phyloP scores from a whole-genome alignment of 192 early-diverging fungal species.

The Podila epicladia region DNA sequence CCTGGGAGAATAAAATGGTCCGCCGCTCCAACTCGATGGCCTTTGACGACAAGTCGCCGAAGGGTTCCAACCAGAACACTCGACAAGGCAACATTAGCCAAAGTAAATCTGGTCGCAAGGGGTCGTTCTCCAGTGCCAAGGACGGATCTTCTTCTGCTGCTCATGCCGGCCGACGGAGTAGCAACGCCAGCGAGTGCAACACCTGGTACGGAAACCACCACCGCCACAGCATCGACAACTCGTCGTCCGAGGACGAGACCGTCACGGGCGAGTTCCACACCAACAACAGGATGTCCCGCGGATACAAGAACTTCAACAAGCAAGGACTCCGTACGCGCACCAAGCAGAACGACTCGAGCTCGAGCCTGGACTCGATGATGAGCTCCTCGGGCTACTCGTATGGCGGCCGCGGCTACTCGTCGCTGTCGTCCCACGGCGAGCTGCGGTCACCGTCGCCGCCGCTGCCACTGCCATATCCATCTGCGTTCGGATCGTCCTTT shows the following conservation, averaged over 20 bases:
- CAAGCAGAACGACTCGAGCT: slow-evolving; percentile 26
- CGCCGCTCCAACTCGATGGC: slow-evolving; percentile 1
- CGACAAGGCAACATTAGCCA: not conserved
- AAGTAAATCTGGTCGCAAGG: not conserved
- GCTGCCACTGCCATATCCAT: slow-evolving; percentile 1
- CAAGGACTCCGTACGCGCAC: not conserved
- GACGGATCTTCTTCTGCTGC: not conserved
- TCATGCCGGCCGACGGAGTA: not conserved
- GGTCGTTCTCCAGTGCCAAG: not conserved
- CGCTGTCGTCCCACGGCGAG: slow-evolving; percentile 20
- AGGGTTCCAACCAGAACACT: not conserved
- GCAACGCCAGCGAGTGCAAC: not conserved
- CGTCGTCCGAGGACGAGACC: slow-evolving; percentile 38
- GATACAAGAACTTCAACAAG: slow-evolving; percentile 3
- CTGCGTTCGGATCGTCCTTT: slow-evolving; percentile 43
- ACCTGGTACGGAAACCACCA: not conserved
- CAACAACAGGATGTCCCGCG: not conserved
- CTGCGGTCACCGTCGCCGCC: slow-evolving; percentile 29
- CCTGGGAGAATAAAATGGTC: slow-evolving; percentile 1
- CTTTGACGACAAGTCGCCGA: not conserved
- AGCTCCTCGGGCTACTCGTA: slow-evolving; percentile 18
- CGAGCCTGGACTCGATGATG: slow-evolving; percentile 38
- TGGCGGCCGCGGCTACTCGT: slow-evolving; percentile 19
- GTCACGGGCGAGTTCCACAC: slow-evolving; percentile 10
- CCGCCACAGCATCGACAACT: not conserved